Conservation (phyloP, 768 basidiomycete species). For the Suillus americanus region DNA sequence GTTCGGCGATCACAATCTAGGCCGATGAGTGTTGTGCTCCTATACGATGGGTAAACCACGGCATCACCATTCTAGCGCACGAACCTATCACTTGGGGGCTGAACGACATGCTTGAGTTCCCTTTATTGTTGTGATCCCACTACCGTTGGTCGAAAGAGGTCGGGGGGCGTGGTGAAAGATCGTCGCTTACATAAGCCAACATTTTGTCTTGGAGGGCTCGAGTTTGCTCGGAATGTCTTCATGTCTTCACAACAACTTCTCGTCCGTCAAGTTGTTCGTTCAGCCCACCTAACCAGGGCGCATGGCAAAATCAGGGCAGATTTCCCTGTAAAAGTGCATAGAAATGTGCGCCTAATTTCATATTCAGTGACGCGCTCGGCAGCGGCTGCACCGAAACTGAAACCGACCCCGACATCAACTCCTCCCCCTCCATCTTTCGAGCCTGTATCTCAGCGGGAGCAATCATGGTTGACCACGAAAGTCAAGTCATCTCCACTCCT, state of each 20-base stretch:
- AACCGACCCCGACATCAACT: background rate
- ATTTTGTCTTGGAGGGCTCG: background rate
- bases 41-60: background rate
- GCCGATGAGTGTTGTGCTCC: background rate
- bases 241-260: slow-evolving; percentile 2
- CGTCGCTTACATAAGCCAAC: background rate
- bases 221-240: background rate
- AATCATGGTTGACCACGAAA: slow-evolving; percentile 56
- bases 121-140: background rate
- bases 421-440: background rate
- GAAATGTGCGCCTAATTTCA: slow-evolving; percentile 2
- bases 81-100: background rate
- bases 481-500: slow-evolving; percentile 51
- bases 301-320: background rate
- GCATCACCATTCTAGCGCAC: background rate
- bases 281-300: background rate
- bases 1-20: background rate
- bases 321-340: background rate
- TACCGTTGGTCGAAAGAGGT: background rate
- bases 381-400: background rate
- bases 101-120: background rate
- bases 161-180: background rate
- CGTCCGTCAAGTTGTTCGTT: background rate
- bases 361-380: background rate
- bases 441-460: slow-evolving; percentile 17